Evolutionary conservation across 257 asterid genomes (phyloP).

Genomic region (Apocynum venetum): DNA sequence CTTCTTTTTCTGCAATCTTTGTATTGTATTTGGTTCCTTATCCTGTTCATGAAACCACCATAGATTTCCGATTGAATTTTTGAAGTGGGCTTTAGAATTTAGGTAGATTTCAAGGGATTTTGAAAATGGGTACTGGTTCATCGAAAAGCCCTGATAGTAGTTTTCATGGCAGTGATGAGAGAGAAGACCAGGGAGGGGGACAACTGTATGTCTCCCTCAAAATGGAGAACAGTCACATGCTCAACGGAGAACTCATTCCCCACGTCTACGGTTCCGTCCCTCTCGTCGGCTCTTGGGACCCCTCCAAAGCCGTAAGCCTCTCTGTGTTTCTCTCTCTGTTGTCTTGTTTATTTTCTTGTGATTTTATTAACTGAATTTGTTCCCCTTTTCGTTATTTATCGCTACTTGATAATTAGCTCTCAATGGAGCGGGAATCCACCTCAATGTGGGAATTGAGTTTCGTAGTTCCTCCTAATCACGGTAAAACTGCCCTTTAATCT

Average conservation of each 20-base stretch:
- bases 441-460: slow-evolving; percentile 95
- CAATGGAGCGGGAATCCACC: slow-evolving; percentile 90
- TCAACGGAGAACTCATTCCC: slow-evolving; percentile 70
- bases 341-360: neutral
- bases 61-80: neutral
- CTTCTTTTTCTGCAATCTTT: neutral
- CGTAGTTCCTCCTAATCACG: slow-evolving; percentile 83
- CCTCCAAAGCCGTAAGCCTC: slow-evolving; percentile 68
- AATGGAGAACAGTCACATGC: slow-evolving; percentile 69
- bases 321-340: neutral
- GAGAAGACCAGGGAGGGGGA: slow-evolving; percentile 78
- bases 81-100: neutral
- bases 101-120: slow-evolving; percentile 1
- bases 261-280: slow-evolving; percentile 92
- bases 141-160: slow-evolving; percentile 61
- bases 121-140: slow-evolving; percentile 62
- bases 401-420: slow-evolving; percentile 42
- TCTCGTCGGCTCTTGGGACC: slow-evolving; percentile 91
- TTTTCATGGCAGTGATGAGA: slow-evolving; percentile 59
- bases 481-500: slow-evolving; percentile 16
- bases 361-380: neutral
- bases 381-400: neutral
- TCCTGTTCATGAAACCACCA: neutral
- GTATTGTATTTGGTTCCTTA: neutral
- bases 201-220: slow-evolving; percentile 91